Base-by-base conservation (phyloP, 2,329 filamentous ascomycete genomes). In the Pezicula carpinea region DNA sequence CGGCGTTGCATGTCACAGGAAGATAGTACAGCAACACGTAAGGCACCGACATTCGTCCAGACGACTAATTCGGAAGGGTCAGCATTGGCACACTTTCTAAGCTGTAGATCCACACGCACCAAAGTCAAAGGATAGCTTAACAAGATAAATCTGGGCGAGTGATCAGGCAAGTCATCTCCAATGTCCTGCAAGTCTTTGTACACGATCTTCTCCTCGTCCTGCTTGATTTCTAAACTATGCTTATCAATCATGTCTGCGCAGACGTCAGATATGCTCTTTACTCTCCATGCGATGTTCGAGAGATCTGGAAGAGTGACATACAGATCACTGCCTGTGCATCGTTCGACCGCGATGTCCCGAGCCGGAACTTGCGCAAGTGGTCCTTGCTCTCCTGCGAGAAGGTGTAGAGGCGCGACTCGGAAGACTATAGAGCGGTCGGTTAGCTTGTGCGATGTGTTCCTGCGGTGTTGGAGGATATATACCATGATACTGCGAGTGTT, bases 11-110 rank as follows among this genome's bases (percentile, higher is more conserved):
- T 41, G 92, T 96, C 43, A 85, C 86, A 6, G 93, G 93, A 18
- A 97, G 82, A 71, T 96, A 97, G 74, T 95, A 96, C 18, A 99
- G 72, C 65, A 97, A 80, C 39, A 96, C 89, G 66, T 99, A 99
- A 8, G 93, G 93, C 3, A 96, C 90, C 5, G 89, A 87, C 36
- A 90, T 68, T 22, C 93, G 83, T 47, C 93, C 93, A 44, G 87
- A 90, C 38, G 83, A 74, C 89, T 95, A 55, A 46, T 43, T 23
- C 11, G 21, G 33, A 43, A 48, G 31, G 43, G 42, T 60, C 31
- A 43, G 47, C 40, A 42, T 5, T 10, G n/a, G n/a, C 52, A 21
- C 7, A 21, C 15, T n/a, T 14, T 22, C n/a, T 32, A 17, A 26
- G 13, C 11, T 11, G 21, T 29, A 29, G 39, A 17, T 23, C 26